Percentiles rank a stretch among this genome's conserved stretches.
Evolutionary conservation across 2,329 filamentous ascomycete species (phyloP).

Genomic region (Diaporthe destruens): DNA sequence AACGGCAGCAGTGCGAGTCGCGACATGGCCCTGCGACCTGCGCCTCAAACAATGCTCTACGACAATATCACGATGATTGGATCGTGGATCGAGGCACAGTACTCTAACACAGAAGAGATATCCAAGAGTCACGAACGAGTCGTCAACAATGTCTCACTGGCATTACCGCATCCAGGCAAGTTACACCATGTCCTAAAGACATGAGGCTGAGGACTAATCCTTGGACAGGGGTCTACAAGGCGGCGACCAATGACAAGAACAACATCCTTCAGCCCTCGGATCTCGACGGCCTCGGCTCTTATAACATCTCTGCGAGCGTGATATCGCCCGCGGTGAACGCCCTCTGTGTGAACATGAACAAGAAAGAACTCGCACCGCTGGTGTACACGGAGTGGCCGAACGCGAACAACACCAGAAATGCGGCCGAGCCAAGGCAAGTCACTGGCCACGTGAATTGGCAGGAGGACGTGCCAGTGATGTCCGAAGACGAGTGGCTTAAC

Average conservation of each 20-base stretch:
- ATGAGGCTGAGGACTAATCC: not conserved
- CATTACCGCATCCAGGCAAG: constrained; percentile 77
- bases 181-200: not conserved
- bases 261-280: constrained; percentile 77
- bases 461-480: constrained; percentile 52
- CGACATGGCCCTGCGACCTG: constrained; percentile 64
- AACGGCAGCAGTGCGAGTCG: constrained; percentile 57
- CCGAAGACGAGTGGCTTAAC: constrained; percentile 60
- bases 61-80: constrained; percentile 80
- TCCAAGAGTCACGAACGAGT: constrained; percentile 66
- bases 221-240: constrained; percentile 68
- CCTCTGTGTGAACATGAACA: constrained; percentile 75
- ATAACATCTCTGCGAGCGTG: constrained; percentile 75
- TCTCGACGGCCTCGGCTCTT: constrained; percentile 75
- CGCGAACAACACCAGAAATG: constrained; percentile 50
- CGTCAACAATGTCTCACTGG: constrained; percentile 82
- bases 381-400: constrained; percentile 73
- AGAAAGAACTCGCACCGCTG: constrained; percentile 71
- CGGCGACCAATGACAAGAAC: constrained; percentile 72
- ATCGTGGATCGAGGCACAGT: constrained; percentile 73
- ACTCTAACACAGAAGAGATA: constrained; percentile 63
- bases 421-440: constrained; percentile 47
- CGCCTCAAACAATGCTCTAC: constrained; percentile 72
- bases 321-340: constrained; percentile 79
- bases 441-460: constrained; percentile 54